A percentile compares a stretch with the other conserved stretches of the same genome.
Evolutionary conservation across 768 basidiomycete species (phyloP).

Genomic region (Butyriboletus loyo): DNA sequence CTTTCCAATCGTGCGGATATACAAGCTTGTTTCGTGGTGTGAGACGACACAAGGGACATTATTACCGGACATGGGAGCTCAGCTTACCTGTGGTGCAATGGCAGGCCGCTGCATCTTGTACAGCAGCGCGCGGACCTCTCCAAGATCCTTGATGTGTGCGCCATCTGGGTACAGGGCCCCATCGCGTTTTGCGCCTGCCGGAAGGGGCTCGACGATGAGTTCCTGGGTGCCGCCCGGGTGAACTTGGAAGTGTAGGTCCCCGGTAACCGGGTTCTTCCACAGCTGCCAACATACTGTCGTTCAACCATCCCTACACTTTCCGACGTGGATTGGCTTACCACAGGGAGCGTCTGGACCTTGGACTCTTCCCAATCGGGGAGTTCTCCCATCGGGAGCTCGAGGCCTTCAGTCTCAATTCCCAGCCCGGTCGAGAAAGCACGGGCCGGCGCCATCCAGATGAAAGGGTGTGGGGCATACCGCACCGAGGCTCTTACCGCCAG

Average conservation of each 20-base stretch:
- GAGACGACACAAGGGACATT: not conserved
- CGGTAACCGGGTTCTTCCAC: slow-evolving; percentile 92
- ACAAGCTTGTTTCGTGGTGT: slow-evolving; percentile 43
- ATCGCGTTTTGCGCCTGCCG: slow-evolving; percentile 51
- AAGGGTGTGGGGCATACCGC: slow-evolving; percentile 81
- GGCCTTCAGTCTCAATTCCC: slow-evolving; percentile 76
- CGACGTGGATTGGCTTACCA: slow-evolving; percentile 37
- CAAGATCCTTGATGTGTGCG: slow-evolving; percentile 68
- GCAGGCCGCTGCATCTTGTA: slow-evolving; percentile 90
- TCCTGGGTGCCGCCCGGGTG: slow-evolving; percentile 76
- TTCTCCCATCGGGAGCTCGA: slow-evolving; percentile 62
- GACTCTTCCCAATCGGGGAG: slow-evolving; percentile 79
- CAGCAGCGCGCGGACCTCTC: slow-evolving; percentile 68
- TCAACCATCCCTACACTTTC: not conserved
- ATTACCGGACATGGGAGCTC: not conserved
- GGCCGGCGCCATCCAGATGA: slow-evolving; percentile 86
- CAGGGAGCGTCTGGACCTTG: slow-evolving; percentile 68
- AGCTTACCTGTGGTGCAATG: slow-evolving; percentile 69
- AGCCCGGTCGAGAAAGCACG: slow-evolving; percentile 73
- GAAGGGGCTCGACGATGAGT: slow-evolving; percentile 69
- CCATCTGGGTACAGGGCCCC: slow-evolving; percentile 83
- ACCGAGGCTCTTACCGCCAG: slow-evolving; percentile 75
- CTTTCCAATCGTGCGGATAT: slow-evolving; percentile 86
- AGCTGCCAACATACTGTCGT: slow-evolving; percentile 39
- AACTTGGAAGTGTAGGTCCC: slow-evolving; percentile 81